Base-by-base conservation (phyloP, 2,329 filamentous ascomycete species). In the Fusarium xylarioides region DNA sequence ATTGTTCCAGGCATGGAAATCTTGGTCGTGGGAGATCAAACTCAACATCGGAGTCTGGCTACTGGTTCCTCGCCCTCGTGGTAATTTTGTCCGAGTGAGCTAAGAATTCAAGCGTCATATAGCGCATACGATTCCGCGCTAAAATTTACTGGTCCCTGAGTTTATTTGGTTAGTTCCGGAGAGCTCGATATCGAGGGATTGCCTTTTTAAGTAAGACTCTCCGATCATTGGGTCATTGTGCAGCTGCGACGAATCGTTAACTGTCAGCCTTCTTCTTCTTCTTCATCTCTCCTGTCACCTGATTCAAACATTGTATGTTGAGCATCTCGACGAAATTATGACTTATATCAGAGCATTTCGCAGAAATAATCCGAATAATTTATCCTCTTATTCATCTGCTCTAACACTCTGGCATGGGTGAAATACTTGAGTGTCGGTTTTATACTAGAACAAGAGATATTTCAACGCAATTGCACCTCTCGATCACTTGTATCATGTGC, bases 41-140 rank as follows among this genome's bases (percentile, higher is more conserved):
- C 11, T 38, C 37, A 38, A 21, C 19, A 38, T 21, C 37, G 50
- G 59, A 47, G 37, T n/a, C n/a, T 46, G 21, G 28, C 35, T 43
- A 42, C 66, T 58, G 21, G 35, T 56, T 63, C 62, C 53, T 44
- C 19, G 26, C 21, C 40, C 21, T 44, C 40, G 56, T 58, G 68
- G 73, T 72, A 76, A 76, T 69, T 77, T 62, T 74, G 62, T 26
- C 74, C 73, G 71, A 60, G 44, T 46, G 35, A 23, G 61, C 34
- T 23, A 30, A n/a, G 7, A 37, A 37, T 30, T 52, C 26, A 23
- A 46, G 23, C 44, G 61, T 62, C 61, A 62, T 60, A 10, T 34
- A 34, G 32, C 7, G 16, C n/a, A 52, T 49, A 47, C 38, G 43
- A 42, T 32, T 30, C 32, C 12, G 26, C 40, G 38, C 60, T 40